These are phyloP conservation scores for Fusarium algeriense DNA, from an alignment of 2,329 filamentous ascomycete genomes.

Conservation along the genomic window DNA sequence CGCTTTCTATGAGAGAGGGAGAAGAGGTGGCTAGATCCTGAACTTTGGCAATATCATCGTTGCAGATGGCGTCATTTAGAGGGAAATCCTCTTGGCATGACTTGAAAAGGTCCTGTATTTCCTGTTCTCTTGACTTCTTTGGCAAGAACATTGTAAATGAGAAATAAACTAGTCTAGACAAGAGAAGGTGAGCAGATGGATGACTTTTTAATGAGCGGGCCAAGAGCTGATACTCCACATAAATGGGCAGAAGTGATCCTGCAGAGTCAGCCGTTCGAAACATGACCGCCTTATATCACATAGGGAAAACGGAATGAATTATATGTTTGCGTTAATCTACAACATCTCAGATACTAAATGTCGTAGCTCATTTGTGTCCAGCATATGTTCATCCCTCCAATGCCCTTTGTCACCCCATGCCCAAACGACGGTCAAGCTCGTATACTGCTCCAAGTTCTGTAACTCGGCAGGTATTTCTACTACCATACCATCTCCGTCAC, in stretches of 20 bases:
- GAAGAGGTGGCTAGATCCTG: not conserved
- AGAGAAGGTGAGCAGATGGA: not conserved
- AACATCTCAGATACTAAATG: conserved; percentile 9
- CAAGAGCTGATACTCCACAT: not conserved
- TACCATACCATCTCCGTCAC: rapidly evolving
- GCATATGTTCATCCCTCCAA: too few species aligned
- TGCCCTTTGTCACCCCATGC: not conserved
- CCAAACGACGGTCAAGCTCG: conserved; percentile 3
- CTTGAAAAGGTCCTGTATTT: not conserved
- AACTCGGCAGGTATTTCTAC: not conserved
- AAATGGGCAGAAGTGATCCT: not conserved
- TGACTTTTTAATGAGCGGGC: not conserved
- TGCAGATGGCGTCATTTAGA: not conserved
- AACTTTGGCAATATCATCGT: not conserved
- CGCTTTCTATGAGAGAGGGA: not conserved
- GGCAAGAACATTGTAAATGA: not conserved
- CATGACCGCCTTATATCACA: rapidly evolving
- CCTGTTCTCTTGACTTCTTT: not conserved
- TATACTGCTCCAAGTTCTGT: not conserved
- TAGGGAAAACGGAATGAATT: not conserved
- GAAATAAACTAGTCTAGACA: too few species aligned
- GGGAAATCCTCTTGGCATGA: not conserved
- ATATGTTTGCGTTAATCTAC: rapidly evolving
- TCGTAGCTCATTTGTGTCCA: not conserved
- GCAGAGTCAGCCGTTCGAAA: not conserved